Base-by-base conservation (phyloP, 176 grass and related monocot genomes). In the Musa beccarii region DNA sequence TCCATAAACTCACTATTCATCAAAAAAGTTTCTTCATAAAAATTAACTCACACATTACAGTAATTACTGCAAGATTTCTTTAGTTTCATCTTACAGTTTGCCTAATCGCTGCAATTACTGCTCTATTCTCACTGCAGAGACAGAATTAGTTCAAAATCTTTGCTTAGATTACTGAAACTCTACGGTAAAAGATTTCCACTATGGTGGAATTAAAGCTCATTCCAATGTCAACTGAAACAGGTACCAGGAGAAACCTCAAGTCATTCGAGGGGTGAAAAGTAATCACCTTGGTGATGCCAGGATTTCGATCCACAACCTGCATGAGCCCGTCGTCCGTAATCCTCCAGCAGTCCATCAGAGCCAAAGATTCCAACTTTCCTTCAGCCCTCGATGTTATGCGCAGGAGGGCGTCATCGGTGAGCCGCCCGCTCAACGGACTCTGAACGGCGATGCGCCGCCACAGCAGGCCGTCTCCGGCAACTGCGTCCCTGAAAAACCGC, bases 261-360 rank as follows among this genome's bases (percentile, higher is more conserved):
- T 2, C 13, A 69, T 34, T 49, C 25, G 8, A 77, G 9, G 19
- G 11, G 63, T 50, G 23, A 21, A 22, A 51, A 59, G 22, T 54
- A 55, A 43, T 11, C 16, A 93, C 94, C 94, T 98, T 92, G 9
- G 82, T 84, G 83, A 98, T 73, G 63, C 43, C 17, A 21, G 82
- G 88, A 84, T 93, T 98, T 52, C 77, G 56, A 28, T 89, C 51
- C 22, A 93, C 53, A 59, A 98, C 73, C 53, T 34, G 52, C 59
- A 76, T 69, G 66, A 98, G 79, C 53, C 90, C 88, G 17, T 73
- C 86, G 71, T 93, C 90, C 68, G 86, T 88, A 51, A 87, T 79
- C 54, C 66, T 83, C 63, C 43, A 13, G 81, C 94, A 93, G 53
- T 87, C 75, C 59, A 83, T 12, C n/a, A 97, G 84, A 79, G 11